phyloP scores from a whole-genome alignment of 1,139 yeast genomes.

The Eremothecium gossypii region DNA sequence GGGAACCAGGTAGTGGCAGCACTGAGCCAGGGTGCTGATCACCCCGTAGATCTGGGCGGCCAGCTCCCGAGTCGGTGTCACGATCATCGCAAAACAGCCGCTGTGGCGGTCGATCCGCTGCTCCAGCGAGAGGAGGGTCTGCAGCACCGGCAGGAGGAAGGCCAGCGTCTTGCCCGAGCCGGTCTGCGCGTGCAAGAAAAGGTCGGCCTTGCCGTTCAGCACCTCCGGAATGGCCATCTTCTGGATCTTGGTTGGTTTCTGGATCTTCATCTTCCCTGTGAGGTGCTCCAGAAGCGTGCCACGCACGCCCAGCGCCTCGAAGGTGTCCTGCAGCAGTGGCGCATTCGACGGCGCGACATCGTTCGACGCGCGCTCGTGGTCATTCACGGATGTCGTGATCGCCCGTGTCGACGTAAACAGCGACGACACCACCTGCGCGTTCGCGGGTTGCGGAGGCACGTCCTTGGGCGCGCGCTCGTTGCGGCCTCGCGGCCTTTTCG shows the following conservation, averaged over 20 bases:
- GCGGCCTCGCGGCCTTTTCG: slow-evolving; percentile 4
- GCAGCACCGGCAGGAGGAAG: slow-evolving; percentile 71
- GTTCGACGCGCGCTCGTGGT: slow-evolving; percentile 24
- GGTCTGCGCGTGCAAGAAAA: slow-evolving; percentile 88
- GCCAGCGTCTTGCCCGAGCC: slow-evolving; percentile 94
- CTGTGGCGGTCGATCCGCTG: slow-evolving; percentile 49
- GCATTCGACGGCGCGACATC: slow-evolving; percentile 72
- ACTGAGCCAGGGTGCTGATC: slow-evolving; percentile 55
- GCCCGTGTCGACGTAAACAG: slow-evolving; percentile 68
- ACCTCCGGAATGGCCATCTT: slow-evolving; percentile 71
- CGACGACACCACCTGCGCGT: slow-evolving; percentile 55
- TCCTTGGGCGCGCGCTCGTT: slow-evolving; percentile 6
- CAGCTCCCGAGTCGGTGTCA: slow-evolving; percentile 90
- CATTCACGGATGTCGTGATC: slow-evolving; percentile 23
- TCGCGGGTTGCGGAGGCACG: slow-evolving; percentile 12
- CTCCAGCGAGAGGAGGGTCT: slow-evolving; percentile 37
- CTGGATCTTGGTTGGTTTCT: slow-evolving; percentile 80
- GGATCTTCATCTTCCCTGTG: slow-evolving; percentile 47
- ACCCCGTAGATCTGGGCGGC: slow-evolving; percentile 89
- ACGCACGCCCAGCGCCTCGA: slow-evolving; percentile 62
- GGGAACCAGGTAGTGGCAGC: slow-evolving; percentile 79
- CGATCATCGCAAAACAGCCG: slow-evolving; percentile 78
- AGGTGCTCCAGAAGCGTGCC: slow-evolving; percentile 46
- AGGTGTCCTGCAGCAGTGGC: slow-evolving; percentile 46
- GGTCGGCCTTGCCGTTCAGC: slow-evolving; percentile 37